Conservation (phyloP, 2,329 filamentous ascomycete species). For the Coniochaeta sp. region DNA sequence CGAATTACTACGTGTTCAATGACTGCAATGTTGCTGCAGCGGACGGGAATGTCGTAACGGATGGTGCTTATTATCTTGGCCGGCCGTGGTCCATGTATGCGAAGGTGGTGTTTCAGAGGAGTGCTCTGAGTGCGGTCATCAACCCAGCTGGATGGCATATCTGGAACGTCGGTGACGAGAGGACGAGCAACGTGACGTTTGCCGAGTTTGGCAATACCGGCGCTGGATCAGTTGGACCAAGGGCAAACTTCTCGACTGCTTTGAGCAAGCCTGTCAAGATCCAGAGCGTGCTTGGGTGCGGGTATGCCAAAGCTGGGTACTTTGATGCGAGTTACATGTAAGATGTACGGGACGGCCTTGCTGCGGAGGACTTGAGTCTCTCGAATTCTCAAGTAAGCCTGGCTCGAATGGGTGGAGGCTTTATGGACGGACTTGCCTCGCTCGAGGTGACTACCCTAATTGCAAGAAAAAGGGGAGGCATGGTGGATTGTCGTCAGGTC, state of each 20-base stretch:
- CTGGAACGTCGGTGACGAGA: slow-evolving; percentile 42
- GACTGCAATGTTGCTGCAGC: slow-evolving; percentile 32
- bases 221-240: slow-evolving; percentile 41
- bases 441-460: too few species aligned
- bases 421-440: too few species aligned
- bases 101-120: slow-evolving; percentile 40
- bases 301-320: slow-evolving; percentile 16
- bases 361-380: too few species aligned
- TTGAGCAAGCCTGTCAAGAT: slow-evolving; percentile 26
- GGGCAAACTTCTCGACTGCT: slow-evolving; percentile 35
- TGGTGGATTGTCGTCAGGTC: too few species aligned
- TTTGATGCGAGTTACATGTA: slow-evolving; percentile 20
- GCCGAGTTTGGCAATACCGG: slow-evolving; percentile 55
- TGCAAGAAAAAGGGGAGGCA: too few species aligned
- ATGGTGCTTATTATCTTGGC: slow-evolving; percentile 36
- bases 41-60: slow-evolving; percentile 24
- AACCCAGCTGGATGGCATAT: slow-evolving; percentile 50
- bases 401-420: too few species aligned
- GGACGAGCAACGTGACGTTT: slow-evolving; percentile 45
- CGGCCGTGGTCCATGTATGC: slow-evolving; percentile 39
- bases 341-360: background rate
- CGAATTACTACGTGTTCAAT: slow-evolving; percentile 39
- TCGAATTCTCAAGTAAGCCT: too few species aligned
- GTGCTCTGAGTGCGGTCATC: slow-evolving; percentile 44
- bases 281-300: slow-evolving; percentile 17